phyloP scores from a whole-genome alignment of 2,329 filamentous ascomycete species.

The Verticillium tricorpus region DNA sequence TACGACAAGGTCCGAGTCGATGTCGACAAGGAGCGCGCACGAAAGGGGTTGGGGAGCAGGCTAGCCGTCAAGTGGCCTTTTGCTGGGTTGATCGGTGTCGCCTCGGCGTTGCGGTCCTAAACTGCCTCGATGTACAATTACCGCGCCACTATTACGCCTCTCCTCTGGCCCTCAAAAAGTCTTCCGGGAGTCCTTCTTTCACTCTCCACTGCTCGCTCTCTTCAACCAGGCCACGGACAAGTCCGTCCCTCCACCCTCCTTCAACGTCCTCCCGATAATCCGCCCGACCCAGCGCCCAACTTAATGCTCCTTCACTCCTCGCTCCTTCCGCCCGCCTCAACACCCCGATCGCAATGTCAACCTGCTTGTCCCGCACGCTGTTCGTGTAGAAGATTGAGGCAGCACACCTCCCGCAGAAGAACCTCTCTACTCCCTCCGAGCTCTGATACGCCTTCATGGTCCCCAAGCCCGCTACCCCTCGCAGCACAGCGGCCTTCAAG shows the following conservation, averaged over 20 bases:
- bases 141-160: not conserved
- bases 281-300: conserved; percentile 33
- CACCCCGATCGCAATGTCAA: conserved; percentile 40
- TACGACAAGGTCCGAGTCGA: conserved; percentile 62
- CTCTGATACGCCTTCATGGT: conserved; percentile 38
- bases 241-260: conserved; percentile 34
- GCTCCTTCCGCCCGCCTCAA: conserved; percentile 37
- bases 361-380: conserved; percentile 29
- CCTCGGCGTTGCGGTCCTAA: conserved; percentile 9
- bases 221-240: conserved; percentile 11
- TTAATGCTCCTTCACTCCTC: conserved; percentile 37
- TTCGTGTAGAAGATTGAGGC: conserved; percentile 40
- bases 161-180: not conserved
- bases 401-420: conserved; percentile 44
- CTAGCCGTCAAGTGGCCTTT: conserved; percentile 11
- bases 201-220: not conserved
- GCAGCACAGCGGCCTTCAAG: conserved; percentile 30
- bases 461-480: conserved; percentile 22
- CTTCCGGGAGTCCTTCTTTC: not conserved
- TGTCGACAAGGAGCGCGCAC: conserved; percentile 2
- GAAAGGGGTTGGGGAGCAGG: conserved; percentile 1
- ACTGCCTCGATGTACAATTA: not conserved
- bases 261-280: conserved; percentile 26
- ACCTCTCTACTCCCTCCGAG: conserved; percentile 39
- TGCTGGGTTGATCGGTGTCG: conserved; percentile 11